A percentile compares a stretch with the other conserved stretches of the same genome.
phyloP scores from a whole-genome alignment of 768 basidiomycete genomes.

The Panaeolus papilionaceus region DNA sequence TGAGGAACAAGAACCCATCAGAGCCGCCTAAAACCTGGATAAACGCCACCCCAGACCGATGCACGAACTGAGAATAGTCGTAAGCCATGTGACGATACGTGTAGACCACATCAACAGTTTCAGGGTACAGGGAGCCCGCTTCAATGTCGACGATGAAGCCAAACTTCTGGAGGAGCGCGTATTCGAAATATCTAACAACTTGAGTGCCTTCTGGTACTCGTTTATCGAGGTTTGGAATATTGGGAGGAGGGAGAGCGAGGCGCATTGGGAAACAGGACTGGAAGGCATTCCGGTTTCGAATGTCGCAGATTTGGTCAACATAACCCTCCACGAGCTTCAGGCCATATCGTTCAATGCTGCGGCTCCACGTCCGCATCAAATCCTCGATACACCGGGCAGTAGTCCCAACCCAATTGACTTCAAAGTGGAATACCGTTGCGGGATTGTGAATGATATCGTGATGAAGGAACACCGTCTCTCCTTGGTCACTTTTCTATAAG shows the following conservation, averaged over 20 bases:
- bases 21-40: conserved; percentile 84
- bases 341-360: conserved; percentile 87
- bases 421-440: conserved; percentile 94
- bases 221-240: conserved; percentile 68
- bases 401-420: conserved; percentile 96
- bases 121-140: conserved; percentile 76
- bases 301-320: conserved; percentile 89
- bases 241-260: conserved; percentile 78
- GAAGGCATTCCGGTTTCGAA: conserved; percentile 86
- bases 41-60: conserved; percentile 88
- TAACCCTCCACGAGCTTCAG: conserved; percentile 93
- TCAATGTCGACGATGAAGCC: conserved; percentile 88
- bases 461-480: conserved; percentile 88
- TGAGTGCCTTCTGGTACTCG: conserved; percentile 73
- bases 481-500: conserved; percentile 78
- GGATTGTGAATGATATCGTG: conserved; percentile 97
- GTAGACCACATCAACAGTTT: conserved; percentile 84
- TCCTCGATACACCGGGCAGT: conserved; percentile 93
- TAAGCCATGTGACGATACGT: conserved; percentile 84
- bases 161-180: conserved; percentile 75
- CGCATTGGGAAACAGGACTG: conserved; percentile 88
- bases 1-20: conserved; percentile 87
- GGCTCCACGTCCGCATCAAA: conserved; percentile 79
- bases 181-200: conserved; percentile 78
- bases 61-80: conserved; percentile 90